Percentiles rank a stretch among this genome's conserved stretches.
phyloP scores from a whole-genome alignment of 1,284 basidiomycete species.

The Cerrena zonata region DNA sequence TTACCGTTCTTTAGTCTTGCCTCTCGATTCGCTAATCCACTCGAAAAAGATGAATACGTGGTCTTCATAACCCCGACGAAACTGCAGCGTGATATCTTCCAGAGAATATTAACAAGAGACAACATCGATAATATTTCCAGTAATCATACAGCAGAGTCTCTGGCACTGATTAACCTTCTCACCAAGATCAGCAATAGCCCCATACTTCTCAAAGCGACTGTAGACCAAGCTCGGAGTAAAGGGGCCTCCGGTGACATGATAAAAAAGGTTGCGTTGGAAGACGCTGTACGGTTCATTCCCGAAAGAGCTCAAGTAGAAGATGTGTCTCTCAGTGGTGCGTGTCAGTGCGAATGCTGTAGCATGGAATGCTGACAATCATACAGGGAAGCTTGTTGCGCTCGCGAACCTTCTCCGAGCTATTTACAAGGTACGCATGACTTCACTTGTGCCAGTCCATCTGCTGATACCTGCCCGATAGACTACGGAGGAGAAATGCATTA shows the following conservation, averaged over 20 bases:
- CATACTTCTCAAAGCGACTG: slow-evolving; percentile 71
- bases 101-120: slow-evolving; percentile 66
- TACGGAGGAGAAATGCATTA: slow-evolving; percentile 88
- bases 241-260: slow-evolving; percentile 31
- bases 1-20: slow-evolving; percentile 9
- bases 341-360: neutral
- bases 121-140: slow-evolving; percentile 60
- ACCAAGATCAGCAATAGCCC: slow-evolving; percentile 94
- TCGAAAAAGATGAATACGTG: slow-evolving; percentile 78
- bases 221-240: slow-evolving; percentile 51
- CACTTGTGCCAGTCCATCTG: slow-evolving; percentile 5
- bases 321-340: slow-evolving; percentile 68
- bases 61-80: slow-evolving; percentile 82
- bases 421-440: slow-evolving; percentile 39
- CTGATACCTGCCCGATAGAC: slow-evolving; percentile 31
- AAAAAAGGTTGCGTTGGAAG: slow-evolving; percentile 48
- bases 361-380: neutral
- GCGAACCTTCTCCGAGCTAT: slow-evolving; percentile 68
- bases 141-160: slow-evolving; percentile 69
- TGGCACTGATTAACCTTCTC: slow-evolving; percentile 76
- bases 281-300: slow-evolving; percentile 68
- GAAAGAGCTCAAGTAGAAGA: slow-evolving; percentile 58
- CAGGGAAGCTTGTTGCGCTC: slow-evolving; percentile 80
- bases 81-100: slow-evolving; percentile 79
- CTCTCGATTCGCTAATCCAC: neutral